Evolutionary conservation across 768 basidiomycete genomes (phyloP).

Genomic region (Austroboletus eburneus): DNA sequence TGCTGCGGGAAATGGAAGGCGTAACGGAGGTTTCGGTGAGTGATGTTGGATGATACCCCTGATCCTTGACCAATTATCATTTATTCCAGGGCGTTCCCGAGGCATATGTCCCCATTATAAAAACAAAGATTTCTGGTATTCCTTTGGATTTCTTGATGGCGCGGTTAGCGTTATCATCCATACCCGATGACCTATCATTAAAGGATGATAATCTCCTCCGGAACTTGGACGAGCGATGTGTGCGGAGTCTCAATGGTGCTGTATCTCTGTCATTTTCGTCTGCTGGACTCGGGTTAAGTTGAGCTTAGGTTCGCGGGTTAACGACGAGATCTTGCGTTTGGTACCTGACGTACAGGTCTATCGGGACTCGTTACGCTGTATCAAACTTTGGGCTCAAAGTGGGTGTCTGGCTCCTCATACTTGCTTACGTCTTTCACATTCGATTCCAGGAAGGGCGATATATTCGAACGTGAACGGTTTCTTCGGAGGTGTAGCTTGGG

Average conservation of each 20-base stretch:
- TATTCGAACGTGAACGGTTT: conserved; percentile 99
- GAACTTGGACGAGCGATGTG: conserved; percentile 91
- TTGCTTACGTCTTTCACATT: conserved; percentile 5
- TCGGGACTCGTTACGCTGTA: conserved; percentile 90
- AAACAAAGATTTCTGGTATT: conserved; percentile 85
- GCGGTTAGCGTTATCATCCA: conserved; percentile 75
- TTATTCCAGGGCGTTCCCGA: conserved; percentile 82
- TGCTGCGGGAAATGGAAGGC: conserved; percentile 81
- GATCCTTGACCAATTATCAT: conserved; percentile 3
- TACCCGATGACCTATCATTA: conserved; percentile 89
- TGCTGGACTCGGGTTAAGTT: conserved; percentile 10
- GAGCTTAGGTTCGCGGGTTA: conserved; percentile 81
- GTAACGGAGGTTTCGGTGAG: conserved; percentile 86
- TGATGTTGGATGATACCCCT: conserved; percentile 14
- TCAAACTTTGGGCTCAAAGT: conserved; percentile 98
- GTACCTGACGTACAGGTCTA: conserved; percentile 95
- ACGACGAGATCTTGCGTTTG: conserved; percentile 90
- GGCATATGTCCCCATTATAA: conserved; percentile 95
- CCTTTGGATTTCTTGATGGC: conserved; percentile 95
- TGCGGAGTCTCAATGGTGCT: conserved; percentile 87
- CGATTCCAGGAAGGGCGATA: conserved; percentile 75
- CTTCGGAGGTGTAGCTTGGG: conserved; percentile 97
- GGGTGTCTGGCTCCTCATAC: conserved; percentile 28
- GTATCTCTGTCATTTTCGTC: conserved; percentile 5
- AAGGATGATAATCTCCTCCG: conserved; percentile 88